phyloP scores from a whole-genome alignment of 257 asterid genomes.

The Cruciata laevipes region DNA sequence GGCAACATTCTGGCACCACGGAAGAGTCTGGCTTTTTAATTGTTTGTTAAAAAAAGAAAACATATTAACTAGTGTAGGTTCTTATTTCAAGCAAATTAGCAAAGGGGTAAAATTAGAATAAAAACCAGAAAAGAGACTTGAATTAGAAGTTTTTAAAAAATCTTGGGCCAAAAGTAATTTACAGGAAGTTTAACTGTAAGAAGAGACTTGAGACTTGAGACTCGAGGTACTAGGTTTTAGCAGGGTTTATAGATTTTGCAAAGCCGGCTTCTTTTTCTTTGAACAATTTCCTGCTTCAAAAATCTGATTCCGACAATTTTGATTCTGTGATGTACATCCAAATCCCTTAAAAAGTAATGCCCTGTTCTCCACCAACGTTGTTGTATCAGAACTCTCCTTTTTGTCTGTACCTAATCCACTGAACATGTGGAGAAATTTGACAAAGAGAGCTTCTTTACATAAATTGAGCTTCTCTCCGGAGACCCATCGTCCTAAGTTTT shows the following conservation, averaged over 20 bases:
- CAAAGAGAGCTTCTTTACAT: slow-evolving; percentile 42
- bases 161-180: background rate
- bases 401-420: slow-evolving; percentile 11
- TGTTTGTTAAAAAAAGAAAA: too few relatives aligned
- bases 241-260: slow-evolving; percentile 17
- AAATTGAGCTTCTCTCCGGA: slow-evolving; percentile 36
- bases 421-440: slow-evolving; percentile 79
- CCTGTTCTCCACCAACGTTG: background rate
- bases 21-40: too few relatives aligned
- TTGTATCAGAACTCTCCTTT: background rate
- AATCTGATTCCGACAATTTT: background rate
- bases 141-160: too few relatives aligned
- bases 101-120: background rate
- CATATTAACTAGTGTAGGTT: too few relatives aligned
- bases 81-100: background rate
- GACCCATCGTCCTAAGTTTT: slow-evolving; percentile 18
- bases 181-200: background rate
- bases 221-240: slow-evolving; percentile 17
- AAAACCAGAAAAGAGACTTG: too few relatives aligned
- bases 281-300: background rate
- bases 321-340: background rate
- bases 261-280: slow-evolving; percentile 16
- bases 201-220: background rate
- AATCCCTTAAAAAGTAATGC: background rate
- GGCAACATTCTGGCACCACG: too few relatives aligned